Evolutionary conservation across 2,329 filamentous ascomycete species (phyloP), one percentile per base, ranked within the genome.

Genomic region (Cladosporium sphaerospermum): DNA sequence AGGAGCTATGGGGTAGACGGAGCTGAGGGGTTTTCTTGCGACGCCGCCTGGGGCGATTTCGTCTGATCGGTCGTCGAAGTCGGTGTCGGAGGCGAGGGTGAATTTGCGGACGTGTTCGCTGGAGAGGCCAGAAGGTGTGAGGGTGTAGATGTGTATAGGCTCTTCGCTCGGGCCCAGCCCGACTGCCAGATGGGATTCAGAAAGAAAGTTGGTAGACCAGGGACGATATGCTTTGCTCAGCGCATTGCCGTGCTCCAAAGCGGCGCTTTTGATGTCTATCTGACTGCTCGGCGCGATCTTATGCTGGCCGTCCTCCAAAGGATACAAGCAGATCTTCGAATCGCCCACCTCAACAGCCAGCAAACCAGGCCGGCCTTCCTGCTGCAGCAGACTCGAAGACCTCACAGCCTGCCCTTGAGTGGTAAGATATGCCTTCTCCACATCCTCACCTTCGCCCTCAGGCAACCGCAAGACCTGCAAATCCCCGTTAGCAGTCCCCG

Each of bases 401-500:
- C 76, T 71, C 7, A 82, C 69, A 3, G 70, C 62, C 31, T 67
- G 63, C 3, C 71, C 67, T 48, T 70, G 66, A 1, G 78, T 79
- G 4, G 71, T 61, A 53, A 74, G 78, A 39, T 66, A 74, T 10
- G 70, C 66, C 55, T 69, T 60, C 47, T 36, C 59, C 3, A 62
- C 57, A 37, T 62, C 57, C 14, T 59, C 55, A n/a, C 46, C 54
- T 8, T 53, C 55, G 13, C 9, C 14, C 8, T 57, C 57, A 9
- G 65, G 59, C 33, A 68, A 49, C 1, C 50, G 40, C 59, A 74
- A 56, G 64, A 70, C 55, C 18, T 70, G 66, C 41, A 83, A 66
- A 44, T 78, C 73, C 9, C 80, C 79, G 59, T 77, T 78, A 16
- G 80, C 76, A 42, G 80, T 79, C 5, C 80, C 79, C 44, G 79